phyloP scores from a whole-genome alignment of 495 filamentous ascomycete species.

The Lasiosphaeria ovina region DNA sequence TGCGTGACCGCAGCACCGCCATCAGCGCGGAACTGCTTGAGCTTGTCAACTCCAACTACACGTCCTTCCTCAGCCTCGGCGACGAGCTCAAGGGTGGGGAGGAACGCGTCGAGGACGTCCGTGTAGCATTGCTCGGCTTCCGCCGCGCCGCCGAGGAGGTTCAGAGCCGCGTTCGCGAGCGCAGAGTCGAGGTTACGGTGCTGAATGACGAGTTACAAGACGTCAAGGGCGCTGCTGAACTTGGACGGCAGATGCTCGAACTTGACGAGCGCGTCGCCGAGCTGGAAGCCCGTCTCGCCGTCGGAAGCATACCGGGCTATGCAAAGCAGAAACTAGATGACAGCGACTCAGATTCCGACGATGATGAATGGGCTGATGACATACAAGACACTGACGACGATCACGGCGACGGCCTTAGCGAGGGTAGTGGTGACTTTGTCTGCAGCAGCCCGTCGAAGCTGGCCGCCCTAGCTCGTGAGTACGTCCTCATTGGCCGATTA shows the following conservation, averaged over 20 bases:
- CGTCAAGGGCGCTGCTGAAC: slow-evolving; percentile 43
- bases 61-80: slow-evolving; percentile 82
- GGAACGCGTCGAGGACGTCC: slow-evolving; percentile 86
- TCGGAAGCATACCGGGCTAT: slow-evolving; percentile 35
- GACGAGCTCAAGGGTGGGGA: slow-evolving; percentile 81
- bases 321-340: slow-evolving; percentile 32
- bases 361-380: slow-evolving; percentile 25
- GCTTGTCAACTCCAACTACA: slow-evolving; percentile 90
- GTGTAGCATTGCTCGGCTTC: slow-evolving; percentile 83
- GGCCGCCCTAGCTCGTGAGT: slow-evolving; percentile 43
- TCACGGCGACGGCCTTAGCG: slow-evolving; percentile 28
- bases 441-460: slow-evolving; percentile 44
- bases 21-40: slow-evolving; percentile 84
- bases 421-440: slow-evolving; percentile 26
- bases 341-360: slow-evolving; percentile 30
- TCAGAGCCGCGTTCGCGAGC: slow-evolving; percentile 47
- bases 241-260: slow-evolving; percentile 68
- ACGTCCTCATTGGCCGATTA: slow-evolving; percentile 38
- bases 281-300: slow-evolving; percentile 65
- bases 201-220: slow-evolving; percentile 41
- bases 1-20: slow-evolving; percentile 69
- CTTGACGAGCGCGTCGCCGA: slow-evolving; percentile 67
- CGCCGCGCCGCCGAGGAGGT: slow-evolving; percentile 66
- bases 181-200: slow-evolving; percentile 41
- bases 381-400: slow-evolving; percentile 18